A percentile compares a stretch with the other conserved stretches of the same genome.
Evolutionary conservation across 2,329 filamentous ascomycete species (phyloP).

Genomic region (Cytospora paraplurivora): DNA sequence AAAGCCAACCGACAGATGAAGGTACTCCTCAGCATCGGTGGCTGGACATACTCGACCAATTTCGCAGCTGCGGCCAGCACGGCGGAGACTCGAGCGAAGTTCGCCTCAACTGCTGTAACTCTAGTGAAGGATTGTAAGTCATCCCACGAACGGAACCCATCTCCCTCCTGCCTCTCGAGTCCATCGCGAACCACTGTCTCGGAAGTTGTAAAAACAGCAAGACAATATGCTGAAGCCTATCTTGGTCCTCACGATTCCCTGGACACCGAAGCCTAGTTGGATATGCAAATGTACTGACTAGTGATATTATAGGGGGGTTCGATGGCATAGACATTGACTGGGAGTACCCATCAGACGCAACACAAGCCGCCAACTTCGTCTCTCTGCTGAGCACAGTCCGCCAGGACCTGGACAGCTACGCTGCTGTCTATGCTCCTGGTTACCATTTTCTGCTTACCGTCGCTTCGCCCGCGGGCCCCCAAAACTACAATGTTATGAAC

Average conservation of each 20-base stretch:
- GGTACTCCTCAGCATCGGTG: constrained; percentile 77
- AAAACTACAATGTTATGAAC: constrained; percentile 51
- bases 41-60: constrained; percentile 81
- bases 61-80: constrained; percentile 70
- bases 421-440: constrained; percentile 44
- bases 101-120: constrained; percentile 69
- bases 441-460: constrained; percentile 59
- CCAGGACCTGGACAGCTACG: constrained; percentile 51
- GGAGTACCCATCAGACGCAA: constrained; percentile 44
- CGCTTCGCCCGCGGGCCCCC: constrained; percentile 52
- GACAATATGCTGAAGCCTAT: not conserved
- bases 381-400: constrained; percentile 49
- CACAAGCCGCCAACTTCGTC: constrained; percentile 48
- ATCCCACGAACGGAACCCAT: constrained; percentile 43
- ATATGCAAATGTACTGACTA: not conserved
- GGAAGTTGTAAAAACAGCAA: not conserved
- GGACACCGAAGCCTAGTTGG: not conserved
- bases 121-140: constrained; percentile 66
- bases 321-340: constrained; percentile 52
- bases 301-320: constrained; percentile 34
- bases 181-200: not conserved
- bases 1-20: constrained; percentile 77
- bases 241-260: not conserved
- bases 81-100: constrained; percentile 60
- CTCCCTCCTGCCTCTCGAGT: not conserved